A percentile compares a stretch with the other conserved stretches of the same genome.
Evolutionary conservation across 148 eudicot genomes (phyloP).

Genomic region (Rhododendron molle): DNA sequence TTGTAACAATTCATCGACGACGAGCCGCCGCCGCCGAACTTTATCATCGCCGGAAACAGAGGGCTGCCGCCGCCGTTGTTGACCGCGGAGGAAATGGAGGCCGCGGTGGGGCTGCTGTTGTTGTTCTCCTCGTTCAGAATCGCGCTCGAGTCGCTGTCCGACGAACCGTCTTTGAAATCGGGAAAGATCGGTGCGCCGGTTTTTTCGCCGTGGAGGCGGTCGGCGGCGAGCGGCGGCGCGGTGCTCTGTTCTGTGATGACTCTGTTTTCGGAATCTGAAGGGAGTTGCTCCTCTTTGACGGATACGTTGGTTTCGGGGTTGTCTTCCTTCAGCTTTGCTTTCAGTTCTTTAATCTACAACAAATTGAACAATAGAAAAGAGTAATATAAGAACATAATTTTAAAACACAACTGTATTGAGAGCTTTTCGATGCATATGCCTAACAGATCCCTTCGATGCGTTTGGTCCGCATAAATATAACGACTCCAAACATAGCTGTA

Average conservation of each 20-base stretch:
- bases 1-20: slow-evolving; percentile 25
- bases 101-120: slow-evolving; percentile 38
- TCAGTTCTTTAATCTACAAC: slow-evolving; percentile 63
- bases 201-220: slow-evolving; percentile 2
- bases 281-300: slow-evolving; percentile 41
- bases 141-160: slow-evolving; percentile 87
- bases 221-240: slow-evolving; percentile 8
- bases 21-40: slow-evolving; percentile 16
- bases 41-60: slow-evolving; percentile 18
- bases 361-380: background rate
- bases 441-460: no score
- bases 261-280: slow-evolving; percentile 29
- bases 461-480: no score
- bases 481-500: no score
- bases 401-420: no score
- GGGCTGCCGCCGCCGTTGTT: slow-evolving; percentile 16
- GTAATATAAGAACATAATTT: no score
- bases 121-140: slow-evolving; percentile 67
- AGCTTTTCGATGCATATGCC: no score
- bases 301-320: slow-evolving; percentile 25
- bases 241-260: slow-evolving; percentile 11
- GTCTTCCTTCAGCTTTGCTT: slow-evolving; percentile 60
- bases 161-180: slow-evolving; percentile 62
- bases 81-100: slow-evolving; percentile 34
- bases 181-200: slow-evolving; percentile 5